phyloP scores from a whole-genome alignment of 1,284 basidiomycete species.

The Cutaneotrichosporon daszewskae region DNA sequence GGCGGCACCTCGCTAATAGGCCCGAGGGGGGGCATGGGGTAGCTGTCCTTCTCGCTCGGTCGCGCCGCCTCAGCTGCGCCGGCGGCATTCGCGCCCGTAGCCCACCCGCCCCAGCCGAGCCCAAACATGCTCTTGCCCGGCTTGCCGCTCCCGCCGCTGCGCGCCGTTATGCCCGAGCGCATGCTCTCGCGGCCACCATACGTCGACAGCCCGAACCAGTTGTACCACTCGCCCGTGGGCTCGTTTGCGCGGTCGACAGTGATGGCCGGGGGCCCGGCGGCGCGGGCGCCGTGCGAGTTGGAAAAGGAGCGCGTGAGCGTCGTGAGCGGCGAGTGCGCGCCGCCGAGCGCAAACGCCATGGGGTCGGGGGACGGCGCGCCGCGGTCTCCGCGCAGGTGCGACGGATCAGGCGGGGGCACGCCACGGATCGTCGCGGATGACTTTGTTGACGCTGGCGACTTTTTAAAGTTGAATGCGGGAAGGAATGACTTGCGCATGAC shows the following conservation, averaged over 20 bases:
- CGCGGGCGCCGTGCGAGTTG: not conserved
- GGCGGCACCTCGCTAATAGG: too few relatives aligned
- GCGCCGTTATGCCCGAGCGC: not conserved
- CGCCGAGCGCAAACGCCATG: slow-evolving; percentile 11
- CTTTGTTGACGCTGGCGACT: too few relatives aligned
- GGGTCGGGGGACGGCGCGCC: slow-evolving; percentile 7
- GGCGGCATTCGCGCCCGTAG: too few relatives aligned
- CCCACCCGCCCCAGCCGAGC: not conserved
- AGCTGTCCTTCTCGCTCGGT: too few relatives aligned
- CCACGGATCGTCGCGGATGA: not conserved
- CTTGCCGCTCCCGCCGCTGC: not conserved
- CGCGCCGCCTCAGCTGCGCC: too few relatives aligned
- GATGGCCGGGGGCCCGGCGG: too few relatives aligned
- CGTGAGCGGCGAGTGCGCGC: slow-evolving; percentile 6
- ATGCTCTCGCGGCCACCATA: slow-evolving; percentile 1
- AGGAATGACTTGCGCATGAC: slow-evolving; percentile 8
- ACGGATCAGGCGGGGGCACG: too few relatives aligned
- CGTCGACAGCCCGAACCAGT: slow-evolving; percentile 9
- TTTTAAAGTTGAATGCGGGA: slow-evolving; percentile 5
- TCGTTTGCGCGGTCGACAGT: not conserved
- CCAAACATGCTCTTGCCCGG: not conserved
- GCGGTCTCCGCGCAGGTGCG: not conserved
- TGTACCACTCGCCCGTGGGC: slow-evolving; percentile 7
- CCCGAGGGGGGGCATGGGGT: too few relatives aligned
- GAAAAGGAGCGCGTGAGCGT: slow-evolving; percentile 6